phyloP scores from a whole-genome alignment of 768 basidiomycete species.

The Suillus lakei region DNA sequence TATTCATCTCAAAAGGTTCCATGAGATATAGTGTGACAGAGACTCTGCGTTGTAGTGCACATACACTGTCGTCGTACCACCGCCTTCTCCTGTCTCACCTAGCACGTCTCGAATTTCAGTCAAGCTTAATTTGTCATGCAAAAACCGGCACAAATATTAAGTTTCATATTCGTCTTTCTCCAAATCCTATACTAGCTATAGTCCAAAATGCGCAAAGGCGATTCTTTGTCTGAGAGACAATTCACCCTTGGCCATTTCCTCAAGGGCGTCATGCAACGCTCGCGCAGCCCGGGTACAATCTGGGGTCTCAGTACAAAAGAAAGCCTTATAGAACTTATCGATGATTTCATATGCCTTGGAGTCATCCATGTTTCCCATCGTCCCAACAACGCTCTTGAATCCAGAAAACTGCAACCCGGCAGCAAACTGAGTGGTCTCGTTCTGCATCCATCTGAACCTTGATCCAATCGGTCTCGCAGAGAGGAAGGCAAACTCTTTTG shows the following conservation, averaged over 20 bases:
- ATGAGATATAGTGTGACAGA: neutral
- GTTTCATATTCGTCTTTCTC: neutral
- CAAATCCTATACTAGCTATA: neutral
- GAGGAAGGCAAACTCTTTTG: constrained; percentile 18
- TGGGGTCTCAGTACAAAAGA: neutral
- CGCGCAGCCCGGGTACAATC: constrained; percentile 12
- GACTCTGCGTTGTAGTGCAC: neutral
- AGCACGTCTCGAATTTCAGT: too few relatives aligned
- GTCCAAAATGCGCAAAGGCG: constrained; percentile 12
- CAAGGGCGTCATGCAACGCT: constrained; percentile 1
- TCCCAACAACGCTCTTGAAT: constrained; percentile 27
- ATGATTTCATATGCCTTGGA: neutral
- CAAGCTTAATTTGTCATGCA: too few relatives aligned
- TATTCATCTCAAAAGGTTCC: neutral
- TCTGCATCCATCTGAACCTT: constrained; percentile 10
- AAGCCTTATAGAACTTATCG: constrained; percentile 4
- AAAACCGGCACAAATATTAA: neutral
- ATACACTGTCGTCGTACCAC: too few relatives aligned
- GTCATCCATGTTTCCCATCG: constrained; percentile 21
- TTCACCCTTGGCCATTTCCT: neutral
- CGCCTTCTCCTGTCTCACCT: too few relatives aligned
- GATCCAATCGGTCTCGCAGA: constrained; percentile 19
- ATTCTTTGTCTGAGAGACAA: constrained; percentile 7
- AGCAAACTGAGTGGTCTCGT: constrained; percentile 28
- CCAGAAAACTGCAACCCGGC: constrained; percentile 29